Evolutionary conservation across 2,329 filamentous ascomycete genomes (phyloP).

Genomic region (Fusarium fracticaudum): DNA sequence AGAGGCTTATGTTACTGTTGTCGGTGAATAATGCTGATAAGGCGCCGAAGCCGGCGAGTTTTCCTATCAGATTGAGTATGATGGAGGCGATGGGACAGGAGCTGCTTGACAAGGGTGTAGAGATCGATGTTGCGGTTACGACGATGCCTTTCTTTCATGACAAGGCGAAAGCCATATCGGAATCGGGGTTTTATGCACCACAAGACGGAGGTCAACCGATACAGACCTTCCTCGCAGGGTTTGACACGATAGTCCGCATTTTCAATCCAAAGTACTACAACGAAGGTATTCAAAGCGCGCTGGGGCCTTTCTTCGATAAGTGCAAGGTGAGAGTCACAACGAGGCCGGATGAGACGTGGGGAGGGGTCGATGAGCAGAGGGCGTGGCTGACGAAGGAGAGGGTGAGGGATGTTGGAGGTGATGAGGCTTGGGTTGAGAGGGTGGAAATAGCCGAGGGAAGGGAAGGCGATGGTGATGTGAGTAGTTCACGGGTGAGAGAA

Average conservation of each 20-base stretch:
- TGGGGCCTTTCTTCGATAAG: conserved; percentile 71
- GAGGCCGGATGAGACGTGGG: conserved; percentile 70
- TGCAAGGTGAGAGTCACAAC: conserved; percentile 72
- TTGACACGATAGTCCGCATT: conserved; percentile 78
- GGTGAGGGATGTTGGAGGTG: conserved; percentile 63
- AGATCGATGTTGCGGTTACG: conserved; percentile 75
- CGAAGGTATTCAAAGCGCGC: conserved; percentile 57
- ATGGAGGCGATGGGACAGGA: conserved; percentile 76
- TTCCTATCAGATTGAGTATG: conserved; percentile 73
- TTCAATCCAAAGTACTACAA: conserved; percentile 77
- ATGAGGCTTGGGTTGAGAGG: conserved; percentile 64
- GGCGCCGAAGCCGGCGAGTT: conserved; percentile 71
- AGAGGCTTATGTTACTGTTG: conserved; percentile 66
- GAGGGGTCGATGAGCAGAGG: conserved; percentile 53
- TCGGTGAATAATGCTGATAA: conserved; percentile 74
- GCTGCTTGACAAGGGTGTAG: conserved; percentile 47
- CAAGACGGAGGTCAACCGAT: conserved; percentile 42
- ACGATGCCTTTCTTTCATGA: conserved; percentile 78
- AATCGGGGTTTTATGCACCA: conserved; percentile 52
- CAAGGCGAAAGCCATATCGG: conserved; percentile 70
- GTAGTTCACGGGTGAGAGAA: conserved; percentile 71
- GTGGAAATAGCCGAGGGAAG: conserved; percentile 68
- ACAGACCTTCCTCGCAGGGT: conserved; percentile 78
- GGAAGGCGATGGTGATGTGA: conserved; percentile 57
- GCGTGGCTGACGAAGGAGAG: conserved; percentile 60